A percentile compares a stretch with the other conserved stretches of the same genome.
Evolutionary conservation across 2,329 filamentous ascomycete species (phyloP).

Genomic region (Phialophora expanda): DNA sequence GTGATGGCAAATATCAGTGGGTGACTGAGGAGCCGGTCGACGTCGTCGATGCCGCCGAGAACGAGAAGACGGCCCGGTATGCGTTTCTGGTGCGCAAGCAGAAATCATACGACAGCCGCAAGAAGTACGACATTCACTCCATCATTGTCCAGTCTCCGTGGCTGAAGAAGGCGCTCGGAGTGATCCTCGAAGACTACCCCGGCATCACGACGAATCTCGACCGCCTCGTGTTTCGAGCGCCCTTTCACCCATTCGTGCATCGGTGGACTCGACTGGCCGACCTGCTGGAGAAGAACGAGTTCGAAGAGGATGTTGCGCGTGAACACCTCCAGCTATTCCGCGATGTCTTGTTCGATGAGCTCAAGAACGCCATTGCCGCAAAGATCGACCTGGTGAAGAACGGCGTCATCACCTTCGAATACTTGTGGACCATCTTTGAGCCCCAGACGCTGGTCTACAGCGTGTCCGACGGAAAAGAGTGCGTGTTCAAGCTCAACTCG

Average conservation of each 20-base stretch:
- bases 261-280: constrained; percentile 61
- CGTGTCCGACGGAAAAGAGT: constrained; percentile 47
- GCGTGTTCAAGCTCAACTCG: constrained; percentile 44
- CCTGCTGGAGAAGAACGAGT: constrained; percentile 47
- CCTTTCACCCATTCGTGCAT: constrained; percentile 69
- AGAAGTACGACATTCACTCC: constrained; percentile 65
- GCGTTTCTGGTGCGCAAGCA: constrained; percentile 65
- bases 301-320: constrained; percentile 52
- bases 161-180: constrained; percentile 62
- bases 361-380: constrained; percentile 57
- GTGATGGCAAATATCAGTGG: constrained; percentile 61
- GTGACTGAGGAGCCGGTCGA: constrained; percentile 61
- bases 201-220: constrained; percentile 65
- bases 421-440: constrained; percentile 50
- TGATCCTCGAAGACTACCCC: constrained; percentile 63
- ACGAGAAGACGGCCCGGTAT: constrained; percentile 65
- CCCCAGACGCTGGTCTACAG: constrained; percentile 42
- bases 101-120: constrained; percentile 63
- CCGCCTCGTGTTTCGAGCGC: constrained; percentile 65
- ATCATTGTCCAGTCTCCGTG: constrained; percentile 68
- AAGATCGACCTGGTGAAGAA: constrained; percentile 60
- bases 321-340: constrained; percentile 54
- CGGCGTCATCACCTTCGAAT: constrained; percentile 59
- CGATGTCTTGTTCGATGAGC: constrained; percentile 57
- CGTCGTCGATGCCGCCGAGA: constrained; percentile 63